Percentiles rank a stretch among this genome's conserved stretches.
Evolutionary conservation across 345 rosid species (phyloP).

Genomic region (Arabidopsis arenosa): DNA sequence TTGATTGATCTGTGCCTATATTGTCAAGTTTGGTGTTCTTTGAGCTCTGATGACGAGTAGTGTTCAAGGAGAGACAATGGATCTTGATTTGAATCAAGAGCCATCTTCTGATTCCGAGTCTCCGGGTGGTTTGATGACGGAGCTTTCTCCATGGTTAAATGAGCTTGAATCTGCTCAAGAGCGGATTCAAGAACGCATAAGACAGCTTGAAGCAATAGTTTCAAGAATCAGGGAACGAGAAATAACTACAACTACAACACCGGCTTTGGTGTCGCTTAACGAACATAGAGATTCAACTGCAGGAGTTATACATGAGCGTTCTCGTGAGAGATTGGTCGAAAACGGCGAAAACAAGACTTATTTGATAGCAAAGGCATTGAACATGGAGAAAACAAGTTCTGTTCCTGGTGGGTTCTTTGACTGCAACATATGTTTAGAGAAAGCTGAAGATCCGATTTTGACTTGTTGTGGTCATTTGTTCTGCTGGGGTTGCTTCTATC

Average conservation of each 20-base stretch:
- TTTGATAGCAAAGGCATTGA: slow-evolving; percentile 62
- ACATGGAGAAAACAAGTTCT: slow-evolving; percentile 42
- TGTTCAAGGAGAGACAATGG: slow-evolving; percentile 51
- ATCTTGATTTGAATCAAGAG: slow-evolving; percentile 63
- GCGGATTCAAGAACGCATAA: slow-evolving; percentile 60
- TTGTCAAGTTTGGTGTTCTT: slow-evolving; percentile 7
- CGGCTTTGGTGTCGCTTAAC: slow-evolving; percentile 18
- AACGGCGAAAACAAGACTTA: slow-evolving; percentile 39
- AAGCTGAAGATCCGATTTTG: slow-evolving; percentile 60
- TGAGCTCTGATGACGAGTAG: slow-evolving; percentile 33
- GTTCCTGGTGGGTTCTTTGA: slow-evolving; percentile 50
- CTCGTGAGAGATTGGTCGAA: slow-evolving; percentile 43
- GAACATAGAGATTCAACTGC: slow-evolving; percentile 34
- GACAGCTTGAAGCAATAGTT: slow-evolving; percentile 60
- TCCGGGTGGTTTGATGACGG: slow-evolving; percentile 40
- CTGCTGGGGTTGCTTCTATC: slow-evolving; percentile 76
- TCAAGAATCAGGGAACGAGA: slow-evolving; percentile 50
- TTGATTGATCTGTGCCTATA: slow-evolving; percentile 21
- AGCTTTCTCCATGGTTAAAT: slow-evolving; percentile 47
- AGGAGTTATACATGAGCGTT: slow-evolving; percentile 38
- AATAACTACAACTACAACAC: slow-evolving; percentile 24
- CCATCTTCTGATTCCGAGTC: slow-evolving; percentile 46
- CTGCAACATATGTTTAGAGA: slow-evolving; percentile 62
- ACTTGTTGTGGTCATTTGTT: slow-evolving; percentile 77
- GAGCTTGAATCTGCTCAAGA: slow-evolving; percentile 58